Base-by-base conservation (phyloP, 208 protist genomes). In the Leptomonas seymouri region DNA sequence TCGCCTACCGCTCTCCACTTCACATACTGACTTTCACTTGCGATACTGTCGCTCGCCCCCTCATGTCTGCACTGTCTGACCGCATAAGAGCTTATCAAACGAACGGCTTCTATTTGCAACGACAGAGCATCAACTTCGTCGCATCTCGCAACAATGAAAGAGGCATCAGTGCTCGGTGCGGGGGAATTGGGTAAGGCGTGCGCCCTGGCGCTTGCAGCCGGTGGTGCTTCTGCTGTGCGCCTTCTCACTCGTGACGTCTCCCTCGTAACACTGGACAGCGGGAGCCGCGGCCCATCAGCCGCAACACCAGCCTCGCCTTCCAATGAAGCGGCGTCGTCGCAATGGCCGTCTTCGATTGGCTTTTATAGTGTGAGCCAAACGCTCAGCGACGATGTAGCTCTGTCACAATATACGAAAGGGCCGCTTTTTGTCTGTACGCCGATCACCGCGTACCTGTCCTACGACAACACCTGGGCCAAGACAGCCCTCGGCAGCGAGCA, bases 141-240 rank as follows among this genome's bases (percentile, higher is more conserved):
- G 3, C 9, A 39, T 9, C 34, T 39, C 7, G 34, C 34, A 12
- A 9, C 7, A 39, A 78, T 76, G 56, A 80, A 68, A 59, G 51
- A 58, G 23, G 69, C 54, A 30, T 70, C 69, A n/a, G 76, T 96
- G 20, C 39, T 96, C 14, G 91, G 91, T 14, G 74, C 79, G 1
- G 91, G 91, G 0, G 82, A 93, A 66, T 23, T 94, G 21, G 91
- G 79, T 1, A 83, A 67, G 25, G 91, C 91, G 7, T 93, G 88
- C 54, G 81, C 86, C 0, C 76, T 93, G 14, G 78, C 91, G 0
- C 74, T 96, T 16, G 71, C 77, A 18, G 79, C 86, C 0, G 63
- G 57, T 60, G 64, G 41, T 21, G 51, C 28, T 8, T 12, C 76
- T 15, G 41, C 46, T 12, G 66, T 85, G 5, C 54, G 34, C 28